phyloP scores from a whole-genome alignment of 1,139 yeast genomes.

The Yamadazyma kanchanaburiensis region DNA sequence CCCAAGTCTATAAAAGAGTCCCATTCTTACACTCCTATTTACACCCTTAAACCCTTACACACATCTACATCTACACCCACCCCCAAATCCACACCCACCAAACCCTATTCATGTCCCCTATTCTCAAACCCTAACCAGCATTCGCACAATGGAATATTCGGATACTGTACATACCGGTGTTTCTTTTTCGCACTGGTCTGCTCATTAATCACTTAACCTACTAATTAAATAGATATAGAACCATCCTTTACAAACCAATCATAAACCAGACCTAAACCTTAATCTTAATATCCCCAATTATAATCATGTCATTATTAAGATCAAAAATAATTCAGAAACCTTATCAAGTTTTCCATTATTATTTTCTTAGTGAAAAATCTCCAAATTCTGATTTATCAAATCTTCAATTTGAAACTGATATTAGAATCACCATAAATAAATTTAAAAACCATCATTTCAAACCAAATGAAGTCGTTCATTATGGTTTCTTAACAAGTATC shows the following conservation, averaged over 20 bases:
- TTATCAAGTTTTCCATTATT: conserved; percentile 45
- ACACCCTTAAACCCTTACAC: neutral
- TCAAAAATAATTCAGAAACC: conserved; percentile 36
- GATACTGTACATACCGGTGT: too few species aligned
- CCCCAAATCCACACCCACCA: too few species aligned
- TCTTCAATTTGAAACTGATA: conserved; percentile 58
- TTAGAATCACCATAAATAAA: conserved; percentile 44
- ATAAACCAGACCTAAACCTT: too few species aligned
- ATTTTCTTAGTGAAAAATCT: conserved; percentile 59
- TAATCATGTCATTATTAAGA: conserved; percentile 24
- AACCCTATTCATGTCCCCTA: too few species aligned
- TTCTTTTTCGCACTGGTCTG: neutral
- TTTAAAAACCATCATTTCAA: conserved; percentile 50
- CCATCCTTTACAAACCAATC: too few species aligned
- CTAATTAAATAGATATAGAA: too few species aligned
- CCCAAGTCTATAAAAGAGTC: too few species aligned
- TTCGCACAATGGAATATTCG: neutral
- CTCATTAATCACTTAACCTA: neutral
- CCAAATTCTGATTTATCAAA: conserved; percentile 53
- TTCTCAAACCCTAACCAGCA: too few species aligned
- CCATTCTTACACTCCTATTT: neutral
- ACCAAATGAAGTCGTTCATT: conserved; percentile 47
- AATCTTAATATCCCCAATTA: neutral
- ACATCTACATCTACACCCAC: too few species aligned
- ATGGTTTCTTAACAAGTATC: conserved; percentile 45